phyloP scores from a whole-genome alignment of 2,329 filamentous ascomycete species.

The Fusarium guadeloupense region DNA sequence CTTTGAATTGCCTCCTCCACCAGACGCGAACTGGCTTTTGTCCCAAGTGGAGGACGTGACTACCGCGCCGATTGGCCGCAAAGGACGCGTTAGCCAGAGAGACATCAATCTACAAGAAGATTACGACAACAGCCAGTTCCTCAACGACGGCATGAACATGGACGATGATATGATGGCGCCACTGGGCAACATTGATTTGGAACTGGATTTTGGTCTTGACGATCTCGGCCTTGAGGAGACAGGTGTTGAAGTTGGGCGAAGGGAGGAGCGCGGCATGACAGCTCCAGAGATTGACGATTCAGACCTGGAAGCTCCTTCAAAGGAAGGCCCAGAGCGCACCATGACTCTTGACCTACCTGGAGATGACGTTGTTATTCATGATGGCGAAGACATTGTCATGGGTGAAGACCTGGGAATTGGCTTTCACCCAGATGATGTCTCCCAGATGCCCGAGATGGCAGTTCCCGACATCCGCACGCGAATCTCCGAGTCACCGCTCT shows the following conservation, averaged over 20 bases:
- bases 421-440: slow-evolving; percentile 68
- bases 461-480: slow-evolving; percentile 64
- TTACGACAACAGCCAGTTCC: slow-evolving; percentile 79
- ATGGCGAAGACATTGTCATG: slow-evolving; percentile 71
- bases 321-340: slow-evolving; percentile 65
- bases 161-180: slow-evolving; percentile 67
- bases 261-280: slow-evolving; percentile 58
- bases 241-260: slow-evolving; percentile 78
- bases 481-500: slow-evolving; percentile 75
- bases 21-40: slow-evolving; percentile 86
- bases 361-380: slow-evolving; percentile 66
- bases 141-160: slow-evolving; percentile 71
- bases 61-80: slow-evolving; percentile 63
- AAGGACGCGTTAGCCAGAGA: slow-evolving; percentile 65
- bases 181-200: slow-evolving; percentile 74
- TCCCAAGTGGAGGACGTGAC: slow-evolving; percentile 75
- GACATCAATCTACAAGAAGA: slow-evolving; percentile 76
- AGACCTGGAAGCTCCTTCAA: slow-evolving; percentile 65
- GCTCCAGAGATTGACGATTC: slow-evolving; percentile 61
- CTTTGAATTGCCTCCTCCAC: slow-evolving; percentile 79
- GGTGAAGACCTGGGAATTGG: slow-evolving; percentile 69
- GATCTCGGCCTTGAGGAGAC: slow-evolving; percentile 74
- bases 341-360: slow-evolving; percentile 63
- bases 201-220: slow-evolving; percentile 79
- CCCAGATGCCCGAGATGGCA: slow-evolving; percentile 60